Percentiles rank a stretch among this genome's conserved stretches.
These are phyloP conservation scores for Selaginella moellendorffii DNA, from an alignment of 75 land plant species.

Conservation along the genomic window DNA sequence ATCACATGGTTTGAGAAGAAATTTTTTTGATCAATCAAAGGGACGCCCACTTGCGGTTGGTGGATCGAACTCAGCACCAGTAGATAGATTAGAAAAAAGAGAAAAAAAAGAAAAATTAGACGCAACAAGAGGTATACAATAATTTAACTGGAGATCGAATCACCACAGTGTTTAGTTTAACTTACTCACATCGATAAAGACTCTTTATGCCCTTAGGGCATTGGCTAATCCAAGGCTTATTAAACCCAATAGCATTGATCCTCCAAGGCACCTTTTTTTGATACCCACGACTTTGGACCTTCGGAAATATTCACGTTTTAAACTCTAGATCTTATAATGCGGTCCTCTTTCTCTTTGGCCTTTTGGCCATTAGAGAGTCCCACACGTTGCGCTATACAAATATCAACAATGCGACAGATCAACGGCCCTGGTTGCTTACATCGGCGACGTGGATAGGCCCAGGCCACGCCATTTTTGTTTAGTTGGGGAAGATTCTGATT, in stretches of 20 bases:
- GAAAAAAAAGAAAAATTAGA: background rate
- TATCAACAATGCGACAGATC: too few species aligned
- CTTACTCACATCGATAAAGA: background rate
- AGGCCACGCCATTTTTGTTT: background rate
- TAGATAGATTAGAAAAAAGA: background rate
- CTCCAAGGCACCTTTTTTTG: too few species aligned
- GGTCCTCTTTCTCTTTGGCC: background rate
- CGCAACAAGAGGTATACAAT: background rate
- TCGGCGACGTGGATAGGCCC: too few species aligned
- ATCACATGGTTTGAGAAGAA: too few species aligned
- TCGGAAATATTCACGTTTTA: background rate
- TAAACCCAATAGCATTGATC: too few species aligned
- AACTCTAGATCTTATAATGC: background rate
- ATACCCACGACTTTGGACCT: constrained; percentile 2
- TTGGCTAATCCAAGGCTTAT: too few species aligned
- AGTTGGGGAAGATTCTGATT: background rate
- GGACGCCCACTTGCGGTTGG: background rate
- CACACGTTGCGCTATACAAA: background rate
- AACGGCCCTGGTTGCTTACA: too few species aligned
- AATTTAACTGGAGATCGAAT: background rate
- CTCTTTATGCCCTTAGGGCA: too few species aligned
- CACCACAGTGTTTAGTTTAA: background rate
- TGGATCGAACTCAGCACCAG: background rate
- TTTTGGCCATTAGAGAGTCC: background rate
- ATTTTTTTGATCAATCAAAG: too few species aligned